Evolutionary conservation across 2,329 filamentous ascomycete genomes (phyloP).

Genomic region (Ophiostoma pallidulum): DNA sequence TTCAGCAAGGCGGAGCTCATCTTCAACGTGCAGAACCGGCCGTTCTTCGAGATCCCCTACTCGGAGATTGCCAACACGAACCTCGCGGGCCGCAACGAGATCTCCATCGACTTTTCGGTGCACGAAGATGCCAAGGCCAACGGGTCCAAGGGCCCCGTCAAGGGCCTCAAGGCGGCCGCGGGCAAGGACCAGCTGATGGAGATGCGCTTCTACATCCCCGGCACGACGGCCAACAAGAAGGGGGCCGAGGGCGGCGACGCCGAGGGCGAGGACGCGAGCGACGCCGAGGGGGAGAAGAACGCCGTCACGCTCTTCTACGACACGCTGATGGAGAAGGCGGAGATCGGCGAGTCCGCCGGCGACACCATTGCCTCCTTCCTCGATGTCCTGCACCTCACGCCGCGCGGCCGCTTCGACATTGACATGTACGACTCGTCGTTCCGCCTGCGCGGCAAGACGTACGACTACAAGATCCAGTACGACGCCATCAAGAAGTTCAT

Average conservation of each 20-base stretch:
- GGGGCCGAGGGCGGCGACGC: conserved; percentile 54
- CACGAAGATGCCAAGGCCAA: conserved; percentile 66
- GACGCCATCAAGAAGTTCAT: conserved; percentile 98
- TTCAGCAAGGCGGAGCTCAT: conserved; percentile 90
- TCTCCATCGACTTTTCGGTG: conserved; percentile 86
- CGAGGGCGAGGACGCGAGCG: conserved; percentile 60
- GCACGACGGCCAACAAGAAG: conserved; percentile 72
- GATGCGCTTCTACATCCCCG: conserved; percentile 98
- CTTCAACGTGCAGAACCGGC: conserved; percentile 95
- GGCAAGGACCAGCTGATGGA: conserved; percentile 90
- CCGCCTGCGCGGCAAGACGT: conserved; percentile 93
- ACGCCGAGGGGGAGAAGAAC: conserved; percentile 76
- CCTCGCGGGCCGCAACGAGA: conserved; percentile 92
- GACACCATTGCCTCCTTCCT: conserved; percentile 97
- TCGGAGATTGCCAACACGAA: conserved; percentile 98
- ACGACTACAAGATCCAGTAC: conserved; percentile 99
- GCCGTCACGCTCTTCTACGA: conserved; percentile 97
- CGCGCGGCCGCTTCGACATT: conserved; percentile 98
- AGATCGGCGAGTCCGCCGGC: conserved; percentile 97
- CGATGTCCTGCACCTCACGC: conserved; percentile 93
- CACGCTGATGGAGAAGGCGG: conserved; percentile 93
- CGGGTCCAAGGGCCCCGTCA: conserved; percentile 60
- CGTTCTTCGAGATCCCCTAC: conserved; percentile 94
- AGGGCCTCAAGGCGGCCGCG: conserved; percentile 82
- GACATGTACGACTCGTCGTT: conserved; percentile 99